A percentile compares a stretch with the other conserved stretches of the same genome.
Evolutionary conservation across 345 rosid species (phyloP).

Genomic region (Moricandia arvensis): DNA sequence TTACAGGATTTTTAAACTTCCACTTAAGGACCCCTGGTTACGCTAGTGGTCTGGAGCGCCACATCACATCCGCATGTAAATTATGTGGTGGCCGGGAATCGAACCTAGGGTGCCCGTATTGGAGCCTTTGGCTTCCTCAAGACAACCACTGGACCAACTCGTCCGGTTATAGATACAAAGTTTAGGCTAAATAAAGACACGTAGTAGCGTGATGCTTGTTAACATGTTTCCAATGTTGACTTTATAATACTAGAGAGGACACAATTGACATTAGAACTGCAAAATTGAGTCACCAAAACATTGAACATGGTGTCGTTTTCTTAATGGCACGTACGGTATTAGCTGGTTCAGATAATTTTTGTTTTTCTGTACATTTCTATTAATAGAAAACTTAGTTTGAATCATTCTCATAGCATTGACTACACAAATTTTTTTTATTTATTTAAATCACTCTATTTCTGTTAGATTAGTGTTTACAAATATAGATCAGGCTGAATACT

Average conservation of each 20-base stretch:
- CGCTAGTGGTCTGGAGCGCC: too few species aligned
- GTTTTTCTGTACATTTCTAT: not conserved
- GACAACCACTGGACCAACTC: too few species aligned
- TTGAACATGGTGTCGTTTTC: not conserved
- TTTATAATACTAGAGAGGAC: not conserved
- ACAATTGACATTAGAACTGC: not conserved
- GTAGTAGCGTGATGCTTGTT: not conserved
- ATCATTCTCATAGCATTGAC: not conserved
- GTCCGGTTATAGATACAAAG: too few species aligned
- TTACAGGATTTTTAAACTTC: too few species aligned
- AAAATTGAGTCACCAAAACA: slow-evolving; percentile 1
- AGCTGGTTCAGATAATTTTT: not conserved
- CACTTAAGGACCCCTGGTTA: too few species aligned
- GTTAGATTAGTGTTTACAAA: not conserved
- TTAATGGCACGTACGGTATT: not conserved
- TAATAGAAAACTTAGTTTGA: not conserved
- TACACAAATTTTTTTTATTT: not conserved
- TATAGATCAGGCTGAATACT: not conserved
- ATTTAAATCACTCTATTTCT: not conserved
- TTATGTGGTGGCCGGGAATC: too few species aligned
- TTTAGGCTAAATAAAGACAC: not conserved
- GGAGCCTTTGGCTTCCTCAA: too few species aligned
- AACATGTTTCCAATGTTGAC: not conserved
- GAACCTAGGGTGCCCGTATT: too few species aligned
- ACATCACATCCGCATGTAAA: too few species aligned